Conservation (phyloP, 257 asterid genomes). For the Datura wrightii region DNA sequence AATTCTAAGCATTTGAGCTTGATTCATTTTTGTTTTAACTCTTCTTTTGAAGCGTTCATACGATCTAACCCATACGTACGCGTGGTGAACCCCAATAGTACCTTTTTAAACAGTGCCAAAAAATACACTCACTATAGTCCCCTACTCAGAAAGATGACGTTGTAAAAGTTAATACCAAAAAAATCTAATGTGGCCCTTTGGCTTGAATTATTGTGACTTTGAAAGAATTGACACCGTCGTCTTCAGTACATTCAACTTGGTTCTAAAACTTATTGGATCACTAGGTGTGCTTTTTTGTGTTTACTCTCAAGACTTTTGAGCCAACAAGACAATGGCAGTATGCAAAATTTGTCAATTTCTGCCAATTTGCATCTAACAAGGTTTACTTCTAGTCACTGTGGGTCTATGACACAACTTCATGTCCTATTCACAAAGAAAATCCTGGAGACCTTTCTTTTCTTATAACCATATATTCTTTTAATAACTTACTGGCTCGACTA, state of each 20-base stretch:
- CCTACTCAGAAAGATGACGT: neutral
- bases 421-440: neutral
- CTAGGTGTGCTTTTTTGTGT: neutral
- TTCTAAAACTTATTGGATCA: neutral
- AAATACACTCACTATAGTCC: neutral
- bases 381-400: neutral
- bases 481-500: neutral
- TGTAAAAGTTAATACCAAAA: neutral
- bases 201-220: neutral
- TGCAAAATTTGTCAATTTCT: neutral
- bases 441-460: neutral
- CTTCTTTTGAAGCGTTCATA: too few relatives aligned
- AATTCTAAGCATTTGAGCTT: too few relatives aligned
- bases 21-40: too few relatives aligned
- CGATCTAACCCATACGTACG: too few relatives aligned
- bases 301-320: neutral
- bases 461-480: neutral
- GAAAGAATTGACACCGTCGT: neutral
- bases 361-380: constrained; percentile 11
- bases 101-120: neutral
- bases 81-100: too few relatives aligned
- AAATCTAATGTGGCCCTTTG: neutral
- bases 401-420: neutral
- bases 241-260: constrained; percentile 17
- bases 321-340: constrained; percentile 7